Base-by-base conservation (phyloP, 805 yeast species). In the Suhomyces faveliae region DNA sequence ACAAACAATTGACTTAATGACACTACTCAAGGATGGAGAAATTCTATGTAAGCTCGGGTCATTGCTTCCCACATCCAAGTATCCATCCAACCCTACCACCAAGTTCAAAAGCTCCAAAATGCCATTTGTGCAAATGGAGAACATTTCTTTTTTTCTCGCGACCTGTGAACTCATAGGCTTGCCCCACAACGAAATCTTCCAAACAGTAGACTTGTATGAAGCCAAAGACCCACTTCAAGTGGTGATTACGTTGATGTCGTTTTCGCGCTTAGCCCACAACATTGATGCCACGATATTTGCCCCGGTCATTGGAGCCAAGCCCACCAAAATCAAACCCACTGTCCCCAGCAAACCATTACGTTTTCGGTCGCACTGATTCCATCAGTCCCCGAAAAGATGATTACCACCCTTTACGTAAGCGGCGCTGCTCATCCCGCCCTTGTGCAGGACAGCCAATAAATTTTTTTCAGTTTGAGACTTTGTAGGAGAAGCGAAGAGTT, bases 61-160 rank as follows among this genome's bases (percentile, higher is more conserved):
- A 33, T 53, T 60, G 12, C 45, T 69, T 9, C 51, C 49, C 5
- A 23, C 24, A 1, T 12, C 37, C 9, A 29, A 47, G 30, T 50
- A 63, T 1, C 61, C 66, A 1, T 21, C 40, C n/a, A 55, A 55
- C 35, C 62, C 66, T 24, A 56, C 68, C 2, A 61, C 72, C 3
- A 78, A 74, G 51, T 83, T 64, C 61, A 87, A 85, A 60, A 73
- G 73, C 43, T 80, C 89, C 9, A 71, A 73, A 44, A 82, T 87
- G 84, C 92, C 95, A 2, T 89, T 88, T 47, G 63, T 68, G 13
- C 80, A 84, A 66, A 89, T 89, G 96, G 96, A 89, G 59, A 88
- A 88, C 58, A 87, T 89, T 27, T 81, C 89, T 43, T 79, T 80
- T 53, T 89, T 89, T 58, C 67, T 89, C 33, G 67, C 73, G 5